Evolutionary conservation across 768 basidiomycete species (phyloP).

Genomic region (Calocybe indica): DNA sequence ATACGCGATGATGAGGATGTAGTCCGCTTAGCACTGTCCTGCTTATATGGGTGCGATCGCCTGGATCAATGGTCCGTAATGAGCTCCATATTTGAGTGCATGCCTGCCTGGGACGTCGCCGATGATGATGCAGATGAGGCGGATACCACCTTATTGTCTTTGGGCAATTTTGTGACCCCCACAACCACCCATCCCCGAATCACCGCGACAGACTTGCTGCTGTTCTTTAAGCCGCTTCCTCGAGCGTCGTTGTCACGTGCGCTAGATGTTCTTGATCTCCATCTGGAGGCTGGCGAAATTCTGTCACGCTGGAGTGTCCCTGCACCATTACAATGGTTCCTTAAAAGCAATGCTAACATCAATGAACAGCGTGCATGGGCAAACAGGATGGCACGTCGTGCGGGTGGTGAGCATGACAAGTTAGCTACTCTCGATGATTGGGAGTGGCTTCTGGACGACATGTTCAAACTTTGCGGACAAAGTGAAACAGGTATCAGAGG

Average conservation of each 20-base stretch:
- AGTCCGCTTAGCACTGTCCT: slow-evolving; percentile 80
- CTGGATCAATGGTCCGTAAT: slow-evolving; percentile 75
- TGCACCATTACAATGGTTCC: slow-evolving; percentile 84
- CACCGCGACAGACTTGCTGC: slow-evolving; percentile 63
- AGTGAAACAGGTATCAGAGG: slow-evolving; percentile 61
- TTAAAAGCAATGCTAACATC: slow-evolving; percentile 64
- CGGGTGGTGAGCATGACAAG: slow-evolving; percentile 48
- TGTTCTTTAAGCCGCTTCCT: slow-evolving; percentile 81
- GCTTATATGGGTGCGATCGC: slow-evolving; percentile 77
- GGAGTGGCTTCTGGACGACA: slow-evolving; percentile 85
- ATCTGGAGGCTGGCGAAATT: slow-evolving; percentile 91
- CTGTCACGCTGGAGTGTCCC: slow-evolving; percentile 83
- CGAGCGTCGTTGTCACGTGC: slow-evolving; percentile 69
- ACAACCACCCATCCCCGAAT: slow-evolving; percentile 51
- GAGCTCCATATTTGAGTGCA: slow-evolving; percentile 92
- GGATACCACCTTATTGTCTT: slow-evolving; percentile 76
- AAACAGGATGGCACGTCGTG: slow-evolving; percentile 73
- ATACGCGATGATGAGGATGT: slow-evolving; percentile 81
- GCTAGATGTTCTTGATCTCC: slow-evolving; percentile 89
- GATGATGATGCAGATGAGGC: slow-evolving; percentile 67
- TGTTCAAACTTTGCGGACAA: slow-evolving; percentile 70
- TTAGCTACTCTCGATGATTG: slow-evolving; percentile 68
- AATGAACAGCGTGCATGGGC: slow-evolving; percentile 80
- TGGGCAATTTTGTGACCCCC: slow-evolving; percentile 75
- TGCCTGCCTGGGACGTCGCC: slow-evolving; percentile 81